Evolutionary conservation across 768 basidiomycete species (phyloP), one percentile per base, ranked within the genome.

Genomic region (Agaricus sinodeliciosus): DNA sequence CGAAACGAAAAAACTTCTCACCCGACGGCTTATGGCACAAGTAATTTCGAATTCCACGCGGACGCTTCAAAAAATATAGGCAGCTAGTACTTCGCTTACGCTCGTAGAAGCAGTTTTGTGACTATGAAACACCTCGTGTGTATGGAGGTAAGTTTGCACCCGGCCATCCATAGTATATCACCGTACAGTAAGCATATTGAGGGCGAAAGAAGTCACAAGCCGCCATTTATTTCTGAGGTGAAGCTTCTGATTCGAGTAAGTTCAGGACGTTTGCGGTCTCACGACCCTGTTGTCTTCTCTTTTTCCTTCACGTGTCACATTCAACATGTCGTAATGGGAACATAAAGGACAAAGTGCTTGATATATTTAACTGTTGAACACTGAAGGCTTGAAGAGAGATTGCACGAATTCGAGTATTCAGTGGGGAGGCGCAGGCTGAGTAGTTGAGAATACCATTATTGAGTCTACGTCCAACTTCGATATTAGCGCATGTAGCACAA

Each of bases 281-380:
- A n/a, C 7, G 12, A 31, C 45, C 18, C 28, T 34, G 13, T 34
- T 51, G 19, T 45, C 27, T 41, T 40, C 16, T 18, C 15, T 41
- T 22, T 52, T 26, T 22, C 22, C 11, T 31, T 46, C 31, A 40
- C 44, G 15, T 39, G 51, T 27, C 26, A 27, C 31, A 19, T 39
- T 46, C 3, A 31, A 31, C 43, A 46, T 53, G 51, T 53, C 51
- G 40, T 53, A n/a, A 19, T 18, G n/a, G 18, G 13, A 22, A 22
- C 3, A 22, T 22, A 3, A 22, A 22, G 22, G 22, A 22, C 22
- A 22, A n/a, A 22, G 22, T 3, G 22, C 22, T 22, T 1, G 22
- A 22, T 22, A 22, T 22, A 22, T 22, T 22, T 22, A 22, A 22
- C 22, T 22, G 22, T 3, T 22, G 22, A 22, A 22, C 22, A 22